Percentiles rank a stretch among this genome's conserved stretches.
Evolutionary conservation across 2,329 filamentous ascomycete species (phyloP).

Genomic region (Aureobasidium sp.): DNA sequence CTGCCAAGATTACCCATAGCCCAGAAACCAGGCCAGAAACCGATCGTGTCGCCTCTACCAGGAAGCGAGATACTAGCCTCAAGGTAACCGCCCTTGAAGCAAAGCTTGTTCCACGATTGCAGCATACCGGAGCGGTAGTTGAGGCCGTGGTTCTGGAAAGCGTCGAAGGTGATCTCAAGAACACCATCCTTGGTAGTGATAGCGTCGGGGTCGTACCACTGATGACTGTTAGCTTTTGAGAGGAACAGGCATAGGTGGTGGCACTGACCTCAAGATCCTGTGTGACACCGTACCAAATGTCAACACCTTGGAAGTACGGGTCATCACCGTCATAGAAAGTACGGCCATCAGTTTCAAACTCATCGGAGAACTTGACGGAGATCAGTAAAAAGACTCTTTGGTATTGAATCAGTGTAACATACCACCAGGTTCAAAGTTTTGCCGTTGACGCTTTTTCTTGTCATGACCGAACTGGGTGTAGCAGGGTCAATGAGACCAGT

Average conservation of each 20-base stretch:
- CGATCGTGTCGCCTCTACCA: conserved; percentile 55
- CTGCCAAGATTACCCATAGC: conserved; percentile 65
- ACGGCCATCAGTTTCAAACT: conserved; percentile 58
- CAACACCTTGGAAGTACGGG: conserved; percentile 57
- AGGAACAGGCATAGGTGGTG: conserved; percentile 9
- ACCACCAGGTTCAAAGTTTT: conserved; percentile 55
- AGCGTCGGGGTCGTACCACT: conserved; percentile 65
- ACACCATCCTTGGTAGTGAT: conserved; percentile 53
- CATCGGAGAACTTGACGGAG: conserved; percentile 52
- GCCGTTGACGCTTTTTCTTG: conserved; percentile 49
- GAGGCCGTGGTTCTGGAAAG: conserved; percentile 55
- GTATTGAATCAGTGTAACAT: conserved; percentile 19
- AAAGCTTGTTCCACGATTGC: conserved; percentile 65
- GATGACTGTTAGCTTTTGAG: background rate
- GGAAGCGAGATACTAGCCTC: conserved; percentile 64
- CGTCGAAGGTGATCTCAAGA: conserved; percentile 56
- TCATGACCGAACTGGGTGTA: conserved; percentile 50
- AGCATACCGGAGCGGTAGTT: conserved; percentile 66
- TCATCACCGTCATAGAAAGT: conserved; percentile 66
- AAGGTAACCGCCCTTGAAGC: conserved; percentile 61
- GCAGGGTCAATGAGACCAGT: conserved; percentile 56
- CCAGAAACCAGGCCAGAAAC: conserved; percentile 71
- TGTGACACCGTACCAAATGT: conserved; percentile 66
- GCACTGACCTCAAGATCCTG: conserved; percentile 51
- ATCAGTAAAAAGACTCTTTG: background rate